Evolutionary conservation across 2,329 filamentous ascomycete genomes (phyloP).

Genomic region (Fusarium torulosum): DNA sequence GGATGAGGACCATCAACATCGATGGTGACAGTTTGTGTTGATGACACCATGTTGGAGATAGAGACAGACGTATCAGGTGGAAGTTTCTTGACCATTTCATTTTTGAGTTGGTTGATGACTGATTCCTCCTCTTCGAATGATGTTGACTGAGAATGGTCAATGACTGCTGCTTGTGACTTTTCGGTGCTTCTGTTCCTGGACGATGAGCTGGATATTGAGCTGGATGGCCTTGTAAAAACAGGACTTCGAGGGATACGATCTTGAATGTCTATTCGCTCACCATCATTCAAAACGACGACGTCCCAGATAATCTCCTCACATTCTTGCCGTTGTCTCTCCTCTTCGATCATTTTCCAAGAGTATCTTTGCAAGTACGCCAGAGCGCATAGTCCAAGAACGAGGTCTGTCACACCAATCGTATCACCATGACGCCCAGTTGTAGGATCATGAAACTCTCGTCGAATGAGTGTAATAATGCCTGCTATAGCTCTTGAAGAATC

Average conservation of each 20-base stretch:
- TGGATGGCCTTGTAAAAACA: constrained; percentile 10
- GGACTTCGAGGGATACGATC: constrained; percentile 19
- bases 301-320: constrained; percentile 74
- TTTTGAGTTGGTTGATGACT: constrained; percentile 60
- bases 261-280: constrained; percentile 68
- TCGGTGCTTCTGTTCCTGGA: constrained; percentile 7
- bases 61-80: constrained; percentile 69
- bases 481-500: constrained; percentile 76
- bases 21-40: constrained; percentile 73
- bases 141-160: neutral
- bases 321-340: constrained; percentile 61
- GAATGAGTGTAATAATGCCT: constrained; percentile 73
- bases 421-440: constrained; percentile 70
- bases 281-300: constrained; percentile 71
- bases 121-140: constrained; percentile 57
- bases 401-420: constrained; percentile 69
- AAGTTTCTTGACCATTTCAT: constrained; percentile 67
- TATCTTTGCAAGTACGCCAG: constrained; percentile 72
- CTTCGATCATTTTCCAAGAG: constrained; percentile 64
- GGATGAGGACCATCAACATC: constrained; percentile 68
- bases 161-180: constrained; percentile 1
- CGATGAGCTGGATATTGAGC: neutral
- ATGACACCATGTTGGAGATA: constrained; percentile 69
- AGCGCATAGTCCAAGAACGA: constrained; percentile 71
- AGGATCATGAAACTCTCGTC: constrained; percentile 73